Base-by-base conservation (phyloP, 306 rosid genomes). In the Quercus berberidifolia region DNA sequence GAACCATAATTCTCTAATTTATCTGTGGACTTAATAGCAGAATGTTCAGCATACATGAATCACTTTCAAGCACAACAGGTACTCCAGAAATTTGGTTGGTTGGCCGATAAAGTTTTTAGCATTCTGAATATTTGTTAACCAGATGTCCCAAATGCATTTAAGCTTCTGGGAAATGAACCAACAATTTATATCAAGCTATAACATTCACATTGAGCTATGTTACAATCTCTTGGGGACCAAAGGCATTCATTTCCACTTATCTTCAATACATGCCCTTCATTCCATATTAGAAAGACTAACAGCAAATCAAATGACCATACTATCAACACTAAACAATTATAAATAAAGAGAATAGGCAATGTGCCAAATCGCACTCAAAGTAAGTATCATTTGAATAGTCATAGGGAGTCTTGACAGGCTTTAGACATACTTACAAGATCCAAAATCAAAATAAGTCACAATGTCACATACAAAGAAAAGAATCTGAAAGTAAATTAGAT, bases 401-500 rank as follows among this genome's bases (percentile, higher is more conserved):
- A 74, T 49, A 69, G 72, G 76, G 83, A 78, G 58, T 76, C 81
- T 74, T 25, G 54, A 79, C 75, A 70, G 80, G 73, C 58, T 85
- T 83, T 74, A 62, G 58, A 84, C 85, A 80, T 83, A 88, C 79
- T 81, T 90, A 90, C 93, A 87, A 76, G 85, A 82, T 80, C 77
- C 64, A 63, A 81, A 81, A 76, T 25, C 76, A 78, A 77, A 76
- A 82, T 35, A 76, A 83, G 79, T 82, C 80, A 69, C 78, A 75
- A 74, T 49, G 11, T 12, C 26, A 38, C 26, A 25, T 43, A n/a
- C 18, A 79, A 21, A 54, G 54, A 60, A 35, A 63, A 71, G 79
- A 65, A 26, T 76, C 25, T 20, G 28, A 21, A 73, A 72, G 58
- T 25, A 58, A 84, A 26, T 92, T 87, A 95, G 91, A 95, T 82